Evolutionary conservation across 129 eudicot genomes (phyloP).

Genomic region (Heracleum sosnowskyi): DNA sequence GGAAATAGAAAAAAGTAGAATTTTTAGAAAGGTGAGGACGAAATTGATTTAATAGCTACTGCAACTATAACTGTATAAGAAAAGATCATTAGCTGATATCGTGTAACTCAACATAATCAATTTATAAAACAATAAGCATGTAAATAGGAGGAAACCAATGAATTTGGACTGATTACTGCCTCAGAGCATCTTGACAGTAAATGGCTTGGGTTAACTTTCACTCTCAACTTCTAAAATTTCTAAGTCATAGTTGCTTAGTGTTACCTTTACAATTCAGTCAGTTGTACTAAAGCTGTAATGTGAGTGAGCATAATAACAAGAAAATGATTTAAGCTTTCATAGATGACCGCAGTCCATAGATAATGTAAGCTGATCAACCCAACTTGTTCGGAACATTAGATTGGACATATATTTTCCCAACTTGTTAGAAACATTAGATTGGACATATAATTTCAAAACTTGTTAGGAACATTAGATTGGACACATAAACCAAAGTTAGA

Average conservation of each 20-base stretch:
- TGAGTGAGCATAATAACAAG: not conserved
- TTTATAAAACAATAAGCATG: not conserved
- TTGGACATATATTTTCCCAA: too few species aligned
- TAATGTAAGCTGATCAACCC: not conserved
- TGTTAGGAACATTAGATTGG: not conserved
- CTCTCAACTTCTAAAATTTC: not conserved
- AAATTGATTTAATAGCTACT: not conserved
- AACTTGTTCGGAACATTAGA: not conserved
- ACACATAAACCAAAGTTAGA: not conserved
- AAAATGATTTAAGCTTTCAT: not conserved
- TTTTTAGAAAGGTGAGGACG: not conserved
- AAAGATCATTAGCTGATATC: not conserved
- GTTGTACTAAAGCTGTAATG: not conserved
- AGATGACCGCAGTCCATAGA: not conserved
- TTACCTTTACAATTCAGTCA: not conserved
- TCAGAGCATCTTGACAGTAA: not conserved
- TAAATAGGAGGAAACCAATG: not conserved
- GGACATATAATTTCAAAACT: too few species aligned
- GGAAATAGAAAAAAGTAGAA: constrained; percentile 30
- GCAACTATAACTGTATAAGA: not conserved
- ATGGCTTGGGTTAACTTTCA: not conserved
- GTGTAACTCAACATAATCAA: not conserved
- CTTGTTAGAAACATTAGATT: not conserved
- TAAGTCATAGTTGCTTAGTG: not conserved
- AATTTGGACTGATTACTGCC: not conserved